Evolutionary conservation across 768 basidiomycete species (phyloP).

Genomic region (Russula virescens): DNA sequence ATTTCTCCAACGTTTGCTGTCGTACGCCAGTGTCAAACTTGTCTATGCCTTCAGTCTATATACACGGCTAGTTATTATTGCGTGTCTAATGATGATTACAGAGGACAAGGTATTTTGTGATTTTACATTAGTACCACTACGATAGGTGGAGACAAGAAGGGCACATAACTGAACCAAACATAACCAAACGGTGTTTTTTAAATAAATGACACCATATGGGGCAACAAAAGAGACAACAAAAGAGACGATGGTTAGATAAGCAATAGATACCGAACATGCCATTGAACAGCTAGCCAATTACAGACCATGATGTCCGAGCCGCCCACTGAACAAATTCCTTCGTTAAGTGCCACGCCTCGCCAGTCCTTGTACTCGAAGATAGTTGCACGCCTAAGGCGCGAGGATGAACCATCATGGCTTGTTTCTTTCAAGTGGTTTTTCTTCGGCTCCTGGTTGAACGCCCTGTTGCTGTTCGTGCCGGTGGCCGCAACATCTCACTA

Average conservation of each 20-base stretch:
- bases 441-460: conserved; percentile 63
- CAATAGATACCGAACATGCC: no score
- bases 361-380: conserved; percentile 35
- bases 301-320: background rate
- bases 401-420: conserved; percentile 58
- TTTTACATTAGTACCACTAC: background rate
- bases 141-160: background rate
- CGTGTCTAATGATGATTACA: background rate
- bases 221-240: no score
- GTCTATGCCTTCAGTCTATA: background rate
- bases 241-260: no score
- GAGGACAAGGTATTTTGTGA: no score
- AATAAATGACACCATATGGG: no score
- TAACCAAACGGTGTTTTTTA: no score
- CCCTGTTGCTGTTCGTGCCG: conserved; percentile 77
- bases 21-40: background rate
- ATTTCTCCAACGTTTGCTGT: background rate
- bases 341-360: conserved; percentile 22
- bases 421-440: conserved; percentile 55
- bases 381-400: conserved; percentile 41
- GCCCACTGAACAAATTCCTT: conserved; percentile 16
- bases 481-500: conserved; percentile 60
- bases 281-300: no score
- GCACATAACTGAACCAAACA: background rate
- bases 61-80: background rate